Evolutionary conservation across 805 yeast genomes (phyloP).

Genomic region (Saturnispora quitensis): DNA sequence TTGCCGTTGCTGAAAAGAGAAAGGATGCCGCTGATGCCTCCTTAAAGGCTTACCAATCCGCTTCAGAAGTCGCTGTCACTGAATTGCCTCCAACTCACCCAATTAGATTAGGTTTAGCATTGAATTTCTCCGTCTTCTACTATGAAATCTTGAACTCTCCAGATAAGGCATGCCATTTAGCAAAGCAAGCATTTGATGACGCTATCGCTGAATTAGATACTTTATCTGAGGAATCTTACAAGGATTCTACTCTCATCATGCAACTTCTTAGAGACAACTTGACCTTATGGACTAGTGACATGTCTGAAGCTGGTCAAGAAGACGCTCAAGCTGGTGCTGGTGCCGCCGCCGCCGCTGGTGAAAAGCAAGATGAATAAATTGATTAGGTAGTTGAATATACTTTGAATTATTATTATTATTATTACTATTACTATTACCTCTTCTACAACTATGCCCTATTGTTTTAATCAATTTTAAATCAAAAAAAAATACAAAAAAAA

Average conservation of each 20-base stretch:
- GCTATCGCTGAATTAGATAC: constrained; percentile 99
- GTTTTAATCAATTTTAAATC: background rate
- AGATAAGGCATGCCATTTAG: constrained; percentile 97
- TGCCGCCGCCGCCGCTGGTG: constrained; percentile 6
- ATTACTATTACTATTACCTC: background rate
- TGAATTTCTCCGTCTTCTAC: constrained; percentile 96
- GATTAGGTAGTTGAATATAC: constrained; percentile 1
- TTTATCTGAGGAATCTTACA: constrained; percentile 94
- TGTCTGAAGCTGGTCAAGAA: constrained; percentile 71
- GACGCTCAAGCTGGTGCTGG: constrained; percentile 23
- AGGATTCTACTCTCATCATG: constrained; percentile 97
- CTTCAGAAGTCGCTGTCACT: constrained; percentile 93
- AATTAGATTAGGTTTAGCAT: constrained; percentile 94
- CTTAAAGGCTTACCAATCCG: constrained; percentile 88
- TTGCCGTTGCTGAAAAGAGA: constrained; percentile 84
- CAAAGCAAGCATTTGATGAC: constrained; percentile 98
- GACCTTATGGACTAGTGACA: constrained; percentile 95
- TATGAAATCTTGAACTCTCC: constrained; percentile 97
- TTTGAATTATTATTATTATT: background rate
- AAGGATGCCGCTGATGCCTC: constrained; percentile 89
- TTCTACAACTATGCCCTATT: background rate
- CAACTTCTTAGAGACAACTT: constrained; percentile 97
- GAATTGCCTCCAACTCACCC: constrained; percentile 99
- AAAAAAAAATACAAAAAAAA: background rate
- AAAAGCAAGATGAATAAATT: constrained; percentile 10